Evolutionary conservation across 345 rosid genomes (phyloP), one percentile per base, ranked within the genome.

Genomic region (Crucihimalaya himalaica): DNA sequence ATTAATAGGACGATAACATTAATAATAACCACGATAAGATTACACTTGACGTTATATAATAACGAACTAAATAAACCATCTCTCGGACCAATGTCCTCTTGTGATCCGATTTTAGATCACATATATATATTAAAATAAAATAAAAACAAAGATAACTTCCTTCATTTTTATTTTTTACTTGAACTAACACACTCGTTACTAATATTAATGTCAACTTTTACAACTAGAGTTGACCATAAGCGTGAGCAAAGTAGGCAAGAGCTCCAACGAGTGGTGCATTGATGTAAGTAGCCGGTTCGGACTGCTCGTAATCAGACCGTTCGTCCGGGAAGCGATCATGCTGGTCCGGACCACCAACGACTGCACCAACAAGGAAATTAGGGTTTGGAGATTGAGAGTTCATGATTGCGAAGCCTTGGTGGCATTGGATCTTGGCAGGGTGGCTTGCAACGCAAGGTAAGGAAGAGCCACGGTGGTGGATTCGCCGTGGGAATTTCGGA

Each of bases 401-500:
- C 87, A 95, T 81, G 79, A 82, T 78, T 9, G 77, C 71, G 71
- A 88, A 94, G 21, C 99, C 99, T 18, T 88, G 61, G 42, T 82
- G 80, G 71, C 99, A 95, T 31, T 85, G 83, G 81, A 95, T 86
- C 79, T 72, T 83, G 28, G 83, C 72, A 13, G 98, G 96, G 62
- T 96, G 99, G 8, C 74, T 54, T 14, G 80, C 81, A 9, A 90
- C 76, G 16, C 91, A 87, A 56, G 99, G 99, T 53, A 88, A 63
- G 0, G 99, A 96, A 15, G 98, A 87, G 18, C 97, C 99, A 78
- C 99, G 84, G 84, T 96, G 99, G 83, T 96, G 99, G 54, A 96
- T 78, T 76, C 93, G 83, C 65, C 74, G 87, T 16, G 99, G 97
- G 79, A 82, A 96, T 72, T 84, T 77, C 1, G 78, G 81, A 53